Base-by-base conservation (phyloP, 2,329 filamentous ascomycete genomes). In the Ceratocystiopsis sp. region DNA sequence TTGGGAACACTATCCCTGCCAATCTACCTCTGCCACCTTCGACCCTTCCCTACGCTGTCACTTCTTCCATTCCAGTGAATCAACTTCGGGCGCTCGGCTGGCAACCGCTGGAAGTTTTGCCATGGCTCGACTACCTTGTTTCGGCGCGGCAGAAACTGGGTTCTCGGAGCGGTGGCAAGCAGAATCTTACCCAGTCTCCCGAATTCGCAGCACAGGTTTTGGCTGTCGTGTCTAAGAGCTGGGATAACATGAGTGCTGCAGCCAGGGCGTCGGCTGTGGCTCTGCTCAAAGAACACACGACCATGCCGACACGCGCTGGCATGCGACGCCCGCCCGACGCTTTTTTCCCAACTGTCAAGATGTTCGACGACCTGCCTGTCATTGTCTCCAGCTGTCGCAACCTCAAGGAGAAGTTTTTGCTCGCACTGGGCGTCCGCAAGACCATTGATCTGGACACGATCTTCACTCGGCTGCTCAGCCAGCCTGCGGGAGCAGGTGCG, bases 381-480 rank as follows among this genome's bases (percentile, higher is more conserved):
- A 18, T 51, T 2, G 77, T 96, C 2, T 74, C 79, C 49, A 76
- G 75, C 13, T 76, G 87, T 37, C 76, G 80, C 36, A 75, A 78
- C 32, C 73, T 95, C 13, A 96, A 95, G 57, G 89, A 96, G 38
- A 95, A 93, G 57, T 84, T 98, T 48, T 61, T 98, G 37, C 64
- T 72, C 3, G 74, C 83, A 2, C 66, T 98, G 32, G 89, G 91
- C 3, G 87, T 98, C 21, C 78, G 91, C 46, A 96, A 96, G 63
- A 98, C 91, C 0, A 79, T 98, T 17, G 91, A 98, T 52, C 66
- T 98, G 2, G 85, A 85, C 32, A 89, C 93, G 29, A 93, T 98
- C 29, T 96, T 98, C 54, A 81, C 83, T 19, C 74, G 89, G 38
- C 69, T 98, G 37, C 71, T 95, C 51, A 78, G 72, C 42, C 63